phyloP scores from a whole-genome alignment of 1,139 yeast species.

The Suhomyces yuchorum region DNA sequence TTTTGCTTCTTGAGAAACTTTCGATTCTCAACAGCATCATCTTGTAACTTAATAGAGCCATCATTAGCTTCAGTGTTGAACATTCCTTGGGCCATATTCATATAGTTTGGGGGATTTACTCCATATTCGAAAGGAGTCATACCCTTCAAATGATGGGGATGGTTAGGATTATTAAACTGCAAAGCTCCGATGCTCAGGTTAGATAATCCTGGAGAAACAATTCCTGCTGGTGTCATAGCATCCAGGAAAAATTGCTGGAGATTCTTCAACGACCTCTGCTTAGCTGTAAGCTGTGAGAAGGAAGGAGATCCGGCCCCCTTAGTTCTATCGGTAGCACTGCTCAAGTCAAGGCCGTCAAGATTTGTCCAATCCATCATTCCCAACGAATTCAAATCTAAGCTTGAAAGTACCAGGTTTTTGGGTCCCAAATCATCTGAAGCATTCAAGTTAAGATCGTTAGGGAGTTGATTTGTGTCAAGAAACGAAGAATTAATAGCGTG shows the following conservation, averaged over 20 bases:
- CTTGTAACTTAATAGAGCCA: slow-evolving; percentile 5
- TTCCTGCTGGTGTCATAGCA: slow-evolving; percentile 4
- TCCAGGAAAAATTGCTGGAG: slow-evolving; percentile 20
- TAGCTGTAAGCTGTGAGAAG: slow-evolving; percentile 14
- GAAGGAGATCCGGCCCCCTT: slow-evolving; percentile 16
- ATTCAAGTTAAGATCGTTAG: slow-evolving; percentile 65
- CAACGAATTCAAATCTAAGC: slow-evolving; percentile 28
- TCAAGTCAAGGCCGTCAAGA: slow-evolving; percentile 27
- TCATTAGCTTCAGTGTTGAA: slow-evolving; percentile 1
- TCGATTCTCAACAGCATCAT: slow-evolving; percentile 7
- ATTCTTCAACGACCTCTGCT: slow-evolving; percentile 19
- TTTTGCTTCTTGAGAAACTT: slow-evolving; percentile 9
- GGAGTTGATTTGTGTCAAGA: slow-evolving; percentile 44
- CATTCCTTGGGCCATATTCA: slow-evolving; percentile 9
- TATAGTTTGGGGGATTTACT: slow-evolving; percentile 23
- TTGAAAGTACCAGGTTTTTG: slow-evolving; percentile 23
- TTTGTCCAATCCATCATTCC: slow-evolving; percentile 40
- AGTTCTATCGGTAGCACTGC: slow-evolving; percentile 11
- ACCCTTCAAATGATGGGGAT: slow-evolving; percentile 41
- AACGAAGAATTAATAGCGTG: slow-evolving; percentile 29
- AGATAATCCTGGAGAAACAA: background rate
- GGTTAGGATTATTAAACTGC: slow-evolving; percentile 38
- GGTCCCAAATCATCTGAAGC: slow-evolving; percentile 28
- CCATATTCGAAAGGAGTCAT: slow-evolving; percentile 44
- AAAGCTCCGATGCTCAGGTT: slow-evolving; percentile 23